Percentiles rank a stretch among this genome's conserved stretches.
These are phyloP conservation scores for Pseudonitzschia multiseries DNA, from an alignment of 108 stramenopile species.

Conservation along the genomic window DNA sequence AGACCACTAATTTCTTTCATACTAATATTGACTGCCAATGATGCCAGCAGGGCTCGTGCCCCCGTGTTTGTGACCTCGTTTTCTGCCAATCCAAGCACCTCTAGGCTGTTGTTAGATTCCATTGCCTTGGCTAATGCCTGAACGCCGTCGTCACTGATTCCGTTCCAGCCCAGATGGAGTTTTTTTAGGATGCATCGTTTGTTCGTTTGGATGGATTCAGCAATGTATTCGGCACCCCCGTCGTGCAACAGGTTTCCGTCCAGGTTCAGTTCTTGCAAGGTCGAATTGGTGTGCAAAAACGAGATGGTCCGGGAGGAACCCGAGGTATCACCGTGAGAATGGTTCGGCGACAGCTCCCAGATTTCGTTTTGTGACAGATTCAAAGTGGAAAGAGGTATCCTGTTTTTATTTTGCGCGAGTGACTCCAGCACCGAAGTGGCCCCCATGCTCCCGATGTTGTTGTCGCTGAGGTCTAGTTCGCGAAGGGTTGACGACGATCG, in stretches of 20 bases:
- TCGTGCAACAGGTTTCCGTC: constrained; percentile 44
- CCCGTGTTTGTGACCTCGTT: constrained; percentile 41
- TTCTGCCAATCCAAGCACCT: constrained; percentile 35
- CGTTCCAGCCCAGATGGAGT: constrained; percentile 42
- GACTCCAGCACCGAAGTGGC: constrained; percentile 27
- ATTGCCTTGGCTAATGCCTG: constrained; percentile 27
- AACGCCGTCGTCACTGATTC: constrained; percentile 36
- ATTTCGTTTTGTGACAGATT: constrained; percentile 47
- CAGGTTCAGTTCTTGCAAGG: constrained; percentile 34
- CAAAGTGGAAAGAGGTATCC: constrained; percentile 22
- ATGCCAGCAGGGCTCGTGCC: constrained; percentile 27
- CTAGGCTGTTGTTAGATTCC: constrained; percentile 28
- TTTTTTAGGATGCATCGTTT: constrained; percentile 8
- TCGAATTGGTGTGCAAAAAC: constrained; percentile 19
- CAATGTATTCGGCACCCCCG: constrained; percentile 35
- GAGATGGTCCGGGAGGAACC: constrained; percentile 8
- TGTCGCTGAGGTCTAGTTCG: constrained; percentile 40
- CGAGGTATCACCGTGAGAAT: not conserved
- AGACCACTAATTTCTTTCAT: constrained; percentile 36
- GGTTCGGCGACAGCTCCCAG: constrained; percentile 37
- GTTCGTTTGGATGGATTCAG: constrained; percentile 23
- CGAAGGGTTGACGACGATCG: constrained; percentile 19
- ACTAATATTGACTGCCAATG: constrained; percentile 27
- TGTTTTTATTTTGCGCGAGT: constrained; percentile 35
- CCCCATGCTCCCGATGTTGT: constrained; percentile 38